Base-by-base conservation (phyloP, 2,329 filamentous ascomycete genomes). In the Sporothrix brasiliensis region DNA sequence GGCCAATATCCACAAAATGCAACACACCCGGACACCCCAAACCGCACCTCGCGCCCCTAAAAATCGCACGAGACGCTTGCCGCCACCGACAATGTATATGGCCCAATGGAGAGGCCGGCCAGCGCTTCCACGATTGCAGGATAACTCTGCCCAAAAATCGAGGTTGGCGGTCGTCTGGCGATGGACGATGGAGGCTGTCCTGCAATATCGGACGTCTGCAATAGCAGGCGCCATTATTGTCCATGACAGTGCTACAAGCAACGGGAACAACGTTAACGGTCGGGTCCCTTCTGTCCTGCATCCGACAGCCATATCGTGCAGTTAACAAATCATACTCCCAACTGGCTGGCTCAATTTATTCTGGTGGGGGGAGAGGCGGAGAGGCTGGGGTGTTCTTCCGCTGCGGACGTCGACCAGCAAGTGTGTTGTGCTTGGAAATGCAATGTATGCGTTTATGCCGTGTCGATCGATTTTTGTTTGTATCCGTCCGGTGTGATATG, bases 391-490 rank as follows among this genome's bases (percentile, higher is more conserved):
- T 39, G 30, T 27, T 47, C n/a, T 63, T 24, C 58, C 58, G 56
- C 56, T n/a, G n/a, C 34, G 58, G 58, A 63, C n/a, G 13, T 63
- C 21, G 58, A 63, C 58, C 39, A 63, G 58, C 58, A 44, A 34
- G 21, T 47, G 39, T 63, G 39, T 21, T 63, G 39, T 63, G 58
- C 30, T 44, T 47, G 58, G n/a, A 41, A 53, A 67, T 11, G 65
- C 27, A 53, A 49, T 39, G 65, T 50, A 67, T 54, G 49, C 65
- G 65, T 41, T 41, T 67, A 39, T 53, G 63, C 63, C 27, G 47
- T 67, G 49, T 41, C 50, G 65, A 53, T 67, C 50, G 44, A 61
- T 61, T 61, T 44, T 41, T n/a, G 24, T 9, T 27, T 63, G 58
- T n/a, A 63, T 27, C 39, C 13, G 39, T 39, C 56, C 56, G 56